Percentiles rank a stretch among this genome's conserved stretches.
Evolutionary conservation across 768 basidiomycete species (phyloP).

Genomic region (Leccinum sublutescens): DNA sequence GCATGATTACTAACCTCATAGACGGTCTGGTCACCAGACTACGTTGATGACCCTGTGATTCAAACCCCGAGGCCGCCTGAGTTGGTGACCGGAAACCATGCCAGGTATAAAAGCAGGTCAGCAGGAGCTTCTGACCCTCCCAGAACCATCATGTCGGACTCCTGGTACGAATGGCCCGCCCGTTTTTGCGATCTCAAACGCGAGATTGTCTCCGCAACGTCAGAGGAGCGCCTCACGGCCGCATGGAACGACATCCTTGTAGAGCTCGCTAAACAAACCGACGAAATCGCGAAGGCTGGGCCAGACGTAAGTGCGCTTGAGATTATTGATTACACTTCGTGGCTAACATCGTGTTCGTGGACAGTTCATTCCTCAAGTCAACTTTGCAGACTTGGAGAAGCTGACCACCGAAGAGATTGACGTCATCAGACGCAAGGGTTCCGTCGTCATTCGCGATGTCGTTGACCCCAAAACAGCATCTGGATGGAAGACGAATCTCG

Average conservation of each 20-base stretch:
- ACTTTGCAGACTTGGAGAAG: constrained; percentile 50
- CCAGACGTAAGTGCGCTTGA: constrained; percentile 40
- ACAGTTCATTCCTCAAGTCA: constrained; percentile 62
- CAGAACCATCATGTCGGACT: constrained; percentile 13
- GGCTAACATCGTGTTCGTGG: not conserved
- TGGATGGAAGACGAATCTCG: constrained; percentile 56
- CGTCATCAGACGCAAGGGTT: constrained; percentile 52
- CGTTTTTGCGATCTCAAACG: constrained; percentile 59
- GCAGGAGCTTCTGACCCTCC: not conserved
- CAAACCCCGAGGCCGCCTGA: not conserved
- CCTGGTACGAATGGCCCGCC: constrained; percentile 20
- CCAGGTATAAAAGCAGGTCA: constrained; percentile 15
- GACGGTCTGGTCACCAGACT: not conserved
- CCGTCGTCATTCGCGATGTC: constrained; percentile 59
- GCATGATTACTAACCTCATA: not conserved
- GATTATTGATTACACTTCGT: not conserved
- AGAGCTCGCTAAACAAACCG: constrained; percentile 47
- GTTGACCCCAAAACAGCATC: constrained; percentile 55
- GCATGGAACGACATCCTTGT: constrained; percentile 60
- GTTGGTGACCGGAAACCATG: not conserved
- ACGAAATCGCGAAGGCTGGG: constrained; percentile 45
- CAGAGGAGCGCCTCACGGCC: constrained; percentile 45
- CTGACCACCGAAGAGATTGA: constrained; percentile 46
- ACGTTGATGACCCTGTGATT: not conserved
- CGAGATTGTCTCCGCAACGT: constrained; percentile 50